phyloP scores from a whole-genome alignment of 805 yeast genomes.

The Nakazawaea wyomingensis region DNA sequence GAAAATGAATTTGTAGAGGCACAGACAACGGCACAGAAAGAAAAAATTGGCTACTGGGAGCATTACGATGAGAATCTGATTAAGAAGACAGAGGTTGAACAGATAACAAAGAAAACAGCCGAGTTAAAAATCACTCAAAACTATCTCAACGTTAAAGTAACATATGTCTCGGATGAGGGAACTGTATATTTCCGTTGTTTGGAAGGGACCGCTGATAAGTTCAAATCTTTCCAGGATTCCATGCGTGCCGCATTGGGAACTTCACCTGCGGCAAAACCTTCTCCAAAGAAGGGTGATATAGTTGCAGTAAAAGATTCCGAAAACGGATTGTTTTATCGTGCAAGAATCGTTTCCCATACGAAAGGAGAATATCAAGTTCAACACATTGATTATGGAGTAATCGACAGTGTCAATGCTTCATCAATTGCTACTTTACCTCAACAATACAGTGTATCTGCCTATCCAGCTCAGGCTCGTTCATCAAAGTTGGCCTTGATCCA shows the following conservation, averaged over 20 bases:
- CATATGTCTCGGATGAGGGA: conserved; percentile 40
- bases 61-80: conserved; percentile 41
- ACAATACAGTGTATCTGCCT: conserved; percentile 33
- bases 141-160: conserved; percentile 48
- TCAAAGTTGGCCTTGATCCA: conserved; percentile 46
- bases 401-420: conserved; percentile 36
- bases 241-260: conserved; percentile 35
- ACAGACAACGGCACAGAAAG: conserved; percentile 53
- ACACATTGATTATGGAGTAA: conserved; percentile 59
- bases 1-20: conserved; percentile 52
- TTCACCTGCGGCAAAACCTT: conserved; percentile 26
- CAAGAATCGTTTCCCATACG: conserved; percentile 43
- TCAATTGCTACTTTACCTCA: conserved; percentile 50
- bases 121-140: conserved; percentile 26
- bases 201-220: conserved; percentile 33
- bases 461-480: conserved; percentile 53
- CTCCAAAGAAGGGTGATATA: conserved; percentile 48
- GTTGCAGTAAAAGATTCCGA: conserved; percentile 51
- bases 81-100: conserved; percentile 25
- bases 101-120: conserved; percentile 16
- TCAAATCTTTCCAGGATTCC: conserved; percentile 37
- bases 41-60: conserved; percentile 63
- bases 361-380: conserved; percentile 43
- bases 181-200: conserved; percentile 40
- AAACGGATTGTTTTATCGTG: conserved; percentile 55